Evolutionary conservation across 352 stramenopile species (phyloP).

Genomic region (Elongisporangium prolatum): DNA sequence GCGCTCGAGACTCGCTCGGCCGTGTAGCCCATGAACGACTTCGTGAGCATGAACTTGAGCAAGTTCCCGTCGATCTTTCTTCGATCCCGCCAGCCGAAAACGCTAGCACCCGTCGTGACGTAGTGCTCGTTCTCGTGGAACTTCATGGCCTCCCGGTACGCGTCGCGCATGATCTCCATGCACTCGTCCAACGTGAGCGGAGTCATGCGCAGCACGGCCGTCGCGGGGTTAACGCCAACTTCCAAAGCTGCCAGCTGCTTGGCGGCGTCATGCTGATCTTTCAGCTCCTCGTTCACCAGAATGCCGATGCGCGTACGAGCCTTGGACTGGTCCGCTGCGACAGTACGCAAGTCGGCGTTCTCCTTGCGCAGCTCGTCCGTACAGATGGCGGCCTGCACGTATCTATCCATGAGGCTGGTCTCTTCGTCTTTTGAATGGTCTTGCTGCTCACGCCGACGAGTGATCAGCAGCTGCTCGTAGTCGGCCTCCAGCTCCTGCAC

Average conservation of each 20-base stretch:
- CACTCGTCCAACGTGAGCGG: conserved; percentile 43
- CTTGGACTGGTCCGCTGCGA: conserved; percentile 58
- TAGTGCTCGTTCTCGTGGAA: conserved; percentile 37
- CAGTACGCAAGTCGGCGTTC: conserved; percentile 44
- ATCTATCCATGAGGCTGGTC: conserved; percentile 28
- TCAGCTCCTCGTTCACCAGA: conserved; percentile 46
- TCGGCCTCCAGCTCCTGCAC: conserved; percentile 45
- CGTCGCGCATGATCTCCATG: conserved; percentile 30
- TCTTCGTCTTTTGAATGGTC: conserved; percentile 17
- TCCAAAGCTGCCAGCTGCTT: not conserved
- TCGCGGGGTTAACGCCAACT: not conserved
- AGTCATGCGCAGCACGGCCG: conserved; percentile 15
- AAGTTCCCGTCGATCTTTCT: conserved; percentile 38
- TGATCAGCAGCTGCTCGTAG: conserved; percentile 23
- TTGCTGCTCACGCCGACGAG: conserved; percentile 3
- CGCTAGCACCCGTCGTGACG: conserved; percentile 37
- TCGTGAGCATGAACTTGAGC: conserved; percentile 62
- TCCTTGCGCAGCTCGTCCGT: conserved; percentile 53
- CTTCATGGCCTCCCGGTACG: conserved; percentile 36
- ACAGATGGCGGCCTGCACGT: conserved; percentile 42
- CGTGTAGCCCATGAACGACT: conserved; percentile 40
- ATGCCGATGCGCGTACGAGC: conserved; percentile 46
- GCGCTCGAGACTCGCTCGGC: conserved; percentile 32
- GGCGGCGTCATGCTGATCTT: conserved; percentile 25
- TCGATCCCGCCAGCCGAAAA: conserved; percentile 65